A percentile compares a stretch with the other conserved stretches of the same genome.
Evolutionary conservation across 2,329 filamentous ascomycete species (phyloP).

Genomic region (Xylariales sp.): DNA sequence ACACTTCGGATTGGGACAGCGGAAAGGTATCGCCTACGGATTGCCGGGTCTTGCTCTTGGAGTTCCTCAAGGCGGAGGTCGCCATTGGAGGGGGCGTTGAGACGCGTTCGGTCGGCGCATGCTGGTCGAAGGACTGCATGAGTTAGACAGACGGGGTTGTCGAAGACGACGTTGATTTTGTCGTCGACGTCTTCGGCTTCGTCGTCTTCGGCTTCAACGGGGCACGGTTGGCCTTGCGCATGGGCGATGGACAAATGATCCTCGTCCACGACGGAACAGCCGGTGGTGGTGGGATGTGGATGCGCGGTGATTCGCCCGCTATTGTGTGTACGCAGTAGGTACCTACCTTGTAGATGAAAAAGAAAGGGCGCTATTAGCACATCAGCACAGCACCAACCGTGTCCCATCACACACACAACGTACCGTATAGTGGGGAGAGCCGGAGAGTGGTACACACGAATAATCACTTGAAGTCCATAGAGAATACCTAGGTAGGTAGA

Average conservation of each 20-base stretch:
- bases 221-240: constrained; percentile 15
- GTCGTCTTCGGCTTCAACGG: constrained; percentile 15
- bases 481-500: neutral
- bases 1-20: constrained; percentile 64
- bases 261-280: constrained; percentile 21
- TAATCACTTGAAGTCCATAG: neutral
- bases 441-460: neutral
- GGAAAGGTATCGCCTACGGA: constrained; percentile 61
- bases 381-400: neutral
- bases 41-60: constrained; percentile 73
- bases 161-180: neutral
- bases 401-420: neutral
- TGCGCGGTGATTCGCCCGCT: constrained; percentile 3
- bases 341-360: neutral
- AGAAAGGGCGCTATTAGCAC: neutral
- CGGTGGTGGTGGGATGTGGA: constrained; percentile 17
- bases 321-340: neutral
- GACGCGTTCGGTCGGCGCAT: constrained; percentile 72
- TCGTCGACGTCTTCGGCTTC: constrained; percentile 9
- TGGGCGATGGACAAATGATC: constrained; percentile 14
- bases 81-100: constrained; percentile 77
- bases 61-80: constrained; percentile 67
- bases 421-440: neutral
- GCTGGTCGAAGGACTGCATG: constrained; percentile 48
- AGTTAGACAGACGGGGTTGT: constrained; percentile 31